phyloP scores from a whole-genome alignment of 768 basidiomycete species.

The Rhizopogon vinicolor region DNA sequence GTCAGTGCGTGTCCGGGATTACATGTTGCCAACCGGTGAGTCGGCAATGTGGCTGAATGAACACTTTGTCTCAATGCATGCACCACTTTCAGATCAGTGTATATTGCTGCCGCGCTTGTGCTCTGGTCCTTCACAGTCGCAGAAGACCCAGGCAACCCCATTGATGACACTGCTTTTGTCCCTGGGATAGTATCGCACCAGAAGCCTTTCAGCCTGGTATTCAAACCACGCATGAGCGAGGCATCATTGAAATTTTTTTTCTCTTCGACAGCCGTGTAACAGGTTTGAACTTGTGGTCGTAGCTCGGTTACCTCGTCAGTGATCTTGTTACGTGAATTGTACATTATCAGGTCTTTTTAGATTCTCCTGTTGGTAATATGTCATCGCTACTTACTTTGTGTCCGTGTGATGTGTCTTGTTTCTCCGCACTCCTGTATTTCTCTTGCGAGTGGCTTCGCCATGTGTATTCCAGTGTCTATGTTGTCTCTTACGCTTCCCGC shows the following conservation, averaged over 20 bases:
- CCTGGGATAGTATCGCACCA: conserved; percentile 63
- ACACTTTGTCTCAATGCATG: not conserved
- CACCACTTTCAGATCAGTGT: conserved; percentile 44
- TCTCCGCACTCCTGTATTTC: no score
- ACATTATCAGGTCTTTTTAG: no score
- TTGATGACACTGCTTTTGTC: conserved; percentile 59
- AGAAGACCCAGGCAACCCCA: conserved; percentile 44
- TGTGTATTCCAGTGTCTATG: no score
- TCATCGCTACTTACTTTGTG: no score
- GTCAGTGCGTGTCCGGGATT: conserved; percentile 53
- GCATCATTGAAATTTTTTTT: conserved; percentile 1
- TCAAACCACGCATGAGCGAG: conserved; percentile 40
- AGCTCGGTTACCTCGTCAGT: not conserved
- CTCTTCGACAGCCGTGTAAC: not conserved
- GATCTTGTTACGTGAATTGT: not conserved
- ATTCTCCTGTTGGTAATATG: not conserved
- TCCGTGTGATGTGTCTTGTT: no score
- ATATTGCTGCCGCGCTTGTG: conserved; percentile 55
- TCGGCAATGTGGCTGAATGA: not conserved
- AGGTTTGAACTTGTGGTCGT: not conserved
- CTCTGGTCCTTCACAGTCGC: conserved; percentile 58
- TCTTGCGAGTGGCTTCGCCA: no score
- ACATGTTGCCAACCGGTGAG: conserved; percentile 33
- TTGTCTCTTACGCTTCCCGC: no score
- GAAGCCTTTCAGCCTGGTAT: conserved; percentile 50